Evolutionary conservation across 148 eudicot genomes (phyloP).

Genomic region (Chenopodium suecicum): DNA sequence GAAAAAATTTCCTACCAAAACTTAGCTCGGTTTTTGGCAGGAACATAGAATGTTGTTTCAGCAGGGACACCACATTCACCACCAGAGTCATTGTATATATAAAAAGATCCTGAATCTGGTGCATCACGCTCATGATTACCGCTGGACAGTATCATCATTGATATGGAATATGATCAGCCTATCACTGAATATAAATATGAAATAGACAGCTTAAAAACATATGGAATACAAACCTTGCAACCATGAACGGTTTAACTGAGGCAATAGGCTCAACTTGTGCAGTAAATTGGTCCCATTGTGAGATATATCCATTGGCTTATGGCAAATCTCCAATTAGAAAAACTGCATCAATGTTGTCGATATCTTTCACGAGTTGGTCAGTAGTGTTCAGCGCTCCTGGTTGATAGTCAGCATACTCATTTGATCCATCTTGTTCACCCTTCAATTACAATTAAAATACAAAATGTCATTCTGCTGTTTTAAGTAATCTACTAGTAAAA

Average conservation of each 20-base stretch:
- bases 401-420: constrained; percentile 81
- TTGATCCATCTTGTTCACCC: constrained; percentile 76
- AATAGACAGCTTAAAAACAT: neutral
- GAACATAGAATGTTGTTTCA: constrained; percentile 68
- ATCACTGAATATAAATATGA: neutral
- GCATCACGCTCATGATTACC: constrained; percentile 83
- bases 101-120: constrained; percentile 62
- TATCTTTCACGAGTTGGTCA: constrained; percentile 68
- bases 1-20: constrained; percentile 47
- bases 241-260: constrained; percentile 79
- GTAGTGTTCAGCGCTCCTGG: constrained; percentile 90
- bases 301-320: constrained; percentile 87
- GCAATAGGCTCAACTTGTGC: constrained; percentile 86
- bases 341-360: constrained; percentile 70
- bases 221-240: constrained; percentile 54
- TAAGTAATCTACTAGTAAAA: neutral
- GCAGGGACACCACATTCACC: constrained; percentile 87
- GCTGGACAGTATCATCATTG: constrained; percentile 23
- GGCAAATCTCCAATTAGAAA: constrained; percentile 83
- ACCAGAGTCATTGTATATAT: constrained; percentile 54
- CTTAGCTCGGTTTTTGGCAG: constrained; percentile 78
- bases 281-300: constrained; percentile 98
- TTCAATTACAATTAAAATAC: constrained; percentile 8
- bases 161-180: neutral
- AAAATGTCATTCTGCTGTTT: neutral